These are phyloP conservation scores for Berberis thunbergii DNA, from an alignment of 164 flowering plant species.

Conservation along the genomic window DNA sequence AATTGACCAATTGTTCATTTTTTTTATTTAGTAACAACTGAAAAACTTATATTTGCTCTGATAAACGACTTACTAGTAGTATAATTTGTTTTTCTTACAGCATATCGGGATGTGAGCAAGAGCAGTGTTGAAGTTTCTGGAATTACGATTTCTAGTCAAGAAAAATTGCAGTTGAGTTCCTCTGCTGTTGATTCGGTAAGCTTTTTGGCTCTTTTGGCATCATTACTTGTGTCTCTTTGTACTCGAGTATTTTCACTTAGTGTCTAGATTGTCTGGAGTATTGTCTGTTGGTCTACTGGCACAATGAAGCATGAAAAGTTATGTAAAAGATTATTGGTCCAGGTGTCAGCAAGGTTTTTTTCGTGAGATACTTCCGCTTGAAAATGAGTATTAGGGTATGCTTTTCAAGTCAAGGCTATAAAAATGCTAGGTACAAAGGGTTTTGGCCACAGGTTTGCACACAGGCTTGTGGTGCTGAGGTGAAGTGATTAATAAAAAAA, in stretches of 20 bases:
- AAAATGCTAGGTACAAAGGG: too few species aligned
- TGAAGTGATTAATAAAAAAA: too few species aligned
- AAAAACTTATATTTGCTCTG: background rate
- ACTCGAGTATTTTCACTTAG: background rate
- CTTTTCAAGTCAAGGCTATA: too few species aligned
- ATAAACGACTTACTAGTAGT: background rate
- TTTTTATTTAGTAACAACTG: background rate
- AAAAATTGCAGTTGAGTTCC: conserved; percentile 14
- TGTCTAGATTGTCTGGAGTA: background rate
- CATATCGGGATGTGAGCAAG: conserved; percentile 19
- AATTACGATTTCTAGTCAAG: conserved; percentile 24
- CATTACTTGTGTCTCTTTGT: background rate
- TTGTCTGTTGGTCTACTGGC: background rate
- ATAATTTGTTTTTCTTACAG: conserved; percentile 26
- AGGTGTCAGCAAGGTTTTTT: too few species aligned
- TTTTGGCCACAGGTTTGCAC: too few species aligned
- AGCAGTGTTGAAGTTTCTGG: conserved; percentile 33
- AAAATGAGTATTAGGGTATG: too few species aligned
- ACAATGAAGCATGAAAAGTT: background rate
- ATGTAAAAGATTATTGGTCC: too few species aligned
- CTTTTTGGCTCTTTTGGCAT: background rate
- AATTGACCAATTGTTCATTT: background rate
- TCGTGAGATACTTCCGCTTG: too few species aligned
- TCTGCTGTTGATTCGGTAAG: conserved; percentile 32
- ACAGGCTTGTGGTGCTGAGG: too few species aligned